phyloP scores from a whole-genome alignment of 345 rosid species.

The Syzygium aqueum region DNA sequence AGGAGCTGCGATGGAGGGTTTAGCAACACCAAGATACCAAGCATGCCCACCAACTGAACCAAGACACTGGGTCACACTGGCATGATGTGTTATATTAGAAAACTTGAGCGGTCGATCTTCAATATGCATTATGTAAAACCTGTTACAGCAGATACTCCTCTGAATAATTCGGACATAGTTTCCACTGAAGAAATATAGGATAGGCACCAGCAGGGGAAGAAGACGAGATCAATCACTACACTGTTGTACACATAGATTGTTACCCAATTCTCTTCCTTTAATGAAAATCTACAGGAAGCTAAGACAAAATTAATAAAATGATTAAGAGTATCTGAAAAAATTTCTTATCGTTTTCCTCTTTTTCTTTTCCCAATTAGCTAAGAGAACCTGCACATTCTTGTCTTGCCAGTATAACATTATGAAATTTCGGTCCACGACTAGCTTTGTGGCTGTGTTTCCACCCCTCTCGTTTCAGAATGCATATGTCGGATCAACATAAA shows the following conservation, averaged over 20 bases:
- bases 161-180: neutral
- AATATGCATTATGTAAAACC: constrained; percentile 59
- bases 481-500: neutral
- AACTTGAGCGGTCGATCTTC: constrained; percentile 31
- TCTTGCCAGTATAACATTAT: neutral
- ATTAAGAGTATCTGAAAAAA: neutral
- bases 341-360: neutral
- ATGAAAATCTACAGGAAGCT: neutral
- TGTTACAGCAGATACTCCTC: constrained; percentile 1
- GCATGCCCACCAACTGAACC: constrained; percentile 66
- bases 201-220: neutral
- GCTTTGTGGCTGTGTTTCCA: neutral
- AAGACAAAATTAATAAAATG: neutral
- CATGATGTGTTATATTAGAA: constrained; percentile 62
- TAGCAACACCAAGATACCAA: constrained; percentile 82
- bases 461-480: neutral
- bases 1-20: constrained; percentile 39
- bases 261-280: neutral
- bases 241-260: neutral
- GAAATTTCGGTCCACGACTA: neutral
- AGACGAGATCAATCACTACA: neutral
- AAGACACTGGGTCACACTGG: constrained; percentile 80
- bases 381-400: neutral
- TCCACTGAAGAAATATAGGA: neutral
- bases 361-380: neutral